phyloP scores from a whole-genome alignment of 805 yeast genomes.

The Candida schatavii region DNA sequence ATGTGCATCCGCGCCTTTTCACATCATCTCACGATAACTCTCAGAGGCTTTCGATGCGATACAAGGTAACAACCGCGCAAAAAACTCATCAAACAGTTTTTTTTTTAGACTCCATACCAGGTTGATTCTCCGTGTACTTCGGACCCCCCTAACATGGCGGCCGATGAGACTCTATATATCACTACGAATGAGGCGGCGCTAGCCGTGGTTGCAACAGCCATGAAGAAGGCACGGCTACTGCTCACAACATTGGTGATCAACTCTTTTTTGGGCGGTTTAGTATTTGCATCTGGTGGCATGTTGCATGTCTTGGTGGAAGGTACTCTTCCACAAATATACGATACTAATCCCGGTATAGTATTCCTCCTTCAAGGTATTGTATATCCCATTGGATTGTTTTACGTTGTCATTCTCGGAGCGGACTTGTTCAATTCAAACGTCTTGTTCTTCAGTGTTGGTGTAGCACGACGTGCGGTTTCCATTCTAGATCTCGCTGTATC shows the following conservation, averaged over 20 bases:
- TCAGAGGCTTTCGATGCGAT: too few relatives aligned
- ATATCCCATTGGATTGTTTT: slow-evolving; percentile 72
- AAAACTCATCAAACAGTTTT: too few relatives aligned
- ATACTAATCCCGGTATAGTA: slow-evolving; percentile 50
- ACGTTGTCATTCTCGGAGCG: slow-evolving; percentile 71
- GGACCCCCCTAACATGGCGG: too few relatives aligned
- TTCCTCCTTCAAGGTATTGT: slow-evolving; percentile 57
- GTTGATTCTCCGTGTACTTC: too few relatives aligned
- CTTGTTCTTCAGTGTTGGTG: slow-evolving; percentile 65
- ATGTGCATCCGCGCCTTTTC: too few relatives aligned
- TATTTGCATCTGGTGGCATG: slow-evolving; percentile 75
- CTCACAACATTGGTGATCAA: slow-evolving; percentile 58
- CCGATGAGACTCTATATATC: slow-evolving; percentile 44
- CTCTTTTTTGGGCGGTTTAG: slow-evolving; percentile 65
- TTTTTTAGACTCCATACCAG: too few relatives aligned
- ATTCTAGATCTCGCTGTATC: slow-evolving; percentile 59
- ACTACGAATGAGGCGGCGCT: slow-evolving; percentile 80
- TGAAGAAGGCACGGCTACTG: slow-evolving; percentile 74
- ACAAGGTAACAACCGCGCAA: too few relatives aligned
- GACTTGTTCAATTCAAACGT: slow-evolving; percentile 76
- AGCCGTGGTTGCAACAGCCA: slow-evolving; percentile 80
- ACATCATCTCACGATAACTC: too few relatives aligned
- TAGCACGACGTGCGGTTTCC: slow-evolving; percentile 67
- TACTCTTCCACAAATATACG: slow-evolving; percentile 41
- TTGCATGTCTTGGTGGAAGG: slow-evolving; percentile 56